phyloP scores from a whole-genome alignment of 306 rosid species.

The Prunus armeniaca region DNA sequence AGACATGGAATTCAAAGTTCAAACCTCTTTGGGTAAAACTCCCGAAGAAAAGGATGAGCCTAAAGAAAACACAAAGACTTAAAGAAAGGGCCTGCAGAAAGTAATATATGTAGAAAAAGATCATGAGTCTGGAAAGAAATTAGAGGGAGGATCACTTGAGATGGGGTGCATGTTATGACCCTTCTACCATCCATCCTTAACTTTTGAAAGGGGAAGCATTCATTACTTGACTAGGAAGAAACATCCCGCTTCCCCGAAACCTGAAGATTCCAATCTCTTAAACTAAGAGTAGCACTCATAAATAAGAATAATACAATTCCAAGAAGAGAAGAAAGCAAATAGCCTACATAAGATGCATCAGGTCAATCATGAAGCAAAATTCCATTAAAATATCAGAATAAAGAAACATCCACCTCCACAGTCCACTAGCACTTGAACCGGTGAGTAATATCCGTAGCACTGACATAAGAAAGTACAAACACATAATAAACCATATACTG shows the following conservation, averaged over 20 bases:
- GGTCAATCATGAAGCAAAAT: no score
- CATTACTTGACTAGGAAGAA: not conserved
- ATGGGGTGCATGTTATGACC: not conserved
- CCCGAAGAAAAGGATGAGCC: not conserved
- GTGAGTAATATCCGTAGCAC: no score
- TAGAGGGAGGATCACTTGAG: not conserved
- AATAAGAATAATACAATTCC: no score
- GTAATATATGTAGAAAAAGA: not conserved
- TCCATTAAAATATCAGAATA: no score
- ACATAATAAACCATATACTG: no score
- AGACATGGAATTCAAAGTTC: not conserved
- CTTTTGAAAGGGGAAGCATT: not conserved
- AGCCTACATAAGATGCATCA: no score
- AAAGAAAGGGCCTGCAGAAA: not conserved
- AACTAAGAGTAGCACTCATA: not conserved
- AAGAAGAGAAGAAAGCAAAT: no score
- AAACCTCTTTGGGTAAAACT: not conserved
- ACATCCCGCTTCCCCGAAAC: not conserved
- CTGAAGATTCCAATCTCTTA: not conserved
- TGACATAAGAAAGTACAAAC: no score
- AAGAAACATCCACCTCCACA: no score
- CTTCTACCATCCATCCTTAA: not conserved
- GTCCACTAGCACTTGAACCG: no score
- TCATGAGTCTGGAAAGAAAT: not conserved
- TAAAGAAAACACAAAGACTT: not conserved